A percentile compares a stretch with the other conserved stretches of the same genome.
phyloP scores from a whole-genome alignment of 2,329 filamentous ascomycete genomes.

The Beauveria sp. region DNA sequence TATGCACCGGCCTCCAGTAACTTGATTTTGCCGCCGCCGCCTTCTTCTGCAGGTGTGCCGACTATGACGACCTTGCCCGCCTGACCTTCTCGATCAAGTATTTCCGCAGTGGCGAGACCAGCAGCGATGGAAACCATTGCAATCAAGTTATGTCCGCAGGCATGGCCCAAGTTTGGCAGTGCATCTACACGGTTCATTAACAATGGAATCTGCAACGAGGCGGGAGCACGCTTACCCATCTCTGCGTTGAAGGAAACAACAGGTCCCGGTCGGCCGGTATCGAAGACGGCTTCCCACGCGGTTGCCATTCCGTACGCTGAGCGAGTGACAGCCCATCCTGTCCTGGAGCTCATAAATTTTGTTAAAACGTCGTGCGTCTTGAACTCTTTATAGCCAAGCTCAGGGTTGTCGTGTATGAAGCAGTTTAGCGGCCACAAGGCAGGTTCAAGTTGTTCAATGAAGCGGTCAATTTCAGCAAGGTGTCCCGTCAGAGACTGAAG shows the following conservation, averaged over 20 bases:
- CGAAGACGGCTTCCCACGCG: slow-evolving; percentile 34
- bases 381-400: slow-evolving; percentile 33
- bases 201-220: neutral
- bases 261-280: slow-evolving; percentile 27
- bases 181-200: slow-evolving; percentile 28
- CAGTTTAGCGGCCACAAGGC: slow-evolving; percentile 29
- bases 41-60: slow-evolving; percentile 49
- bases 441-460: slow-evolving; percentile 14
- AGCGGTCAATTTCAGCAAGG: slow-evolving; percentile 24
- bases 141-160: slow-evolving; percentile 49
- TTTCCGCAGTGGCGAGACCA: slow-evolving; percentile 17
- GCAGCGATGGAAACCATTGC: slow-evolving; percentile 39
- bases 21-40: slow-evolving; percentile 43
- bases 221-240: slow-evolving; percentile 17
- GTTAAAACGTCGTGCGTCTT: slow-evolving; percentile 35
- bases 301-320: slow-evolving; percentile 36
- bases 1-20: slow-evolving; percentile 39
- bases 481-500: neutral
- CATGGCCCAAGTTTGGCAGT: slow-evolving; percentile 42
- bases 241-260: slow-evolving; percentile 36
- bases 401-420: slow-evolving; percentile 35
- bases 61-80: slow-evolving; percentile 24
- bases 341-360: slow-evolving; percentile 24
- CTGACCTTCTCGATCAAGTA: neutral
- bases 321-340: slow-evolving; percentile 30